Conservation (phyloP, 768 basidiomycete species). For the Pleurotus sapidus region DNA sequence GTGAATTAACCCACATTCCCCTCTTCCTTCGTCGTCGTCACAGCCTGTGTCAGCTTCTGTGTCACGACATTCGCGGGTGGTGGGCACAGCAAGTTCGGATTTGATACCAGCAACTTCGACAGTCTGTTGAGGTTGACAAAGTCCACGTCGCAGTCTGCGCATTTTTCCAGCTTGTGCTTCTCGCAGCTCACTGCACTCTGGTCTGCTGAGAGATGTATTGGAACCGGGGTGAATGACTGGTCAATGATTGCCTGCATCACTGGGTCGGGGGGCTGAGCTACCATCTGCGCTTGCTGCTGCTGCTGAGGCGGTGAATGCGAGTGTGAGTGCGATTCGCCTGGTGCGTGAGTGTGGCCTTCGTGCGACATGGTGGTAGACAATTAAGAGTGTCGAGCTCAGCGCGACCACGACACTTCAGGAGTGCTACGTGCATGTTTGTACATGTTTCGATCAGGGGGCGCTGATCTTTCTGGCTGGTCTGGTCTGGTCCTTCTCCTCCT, state of each 20-base stretch:
- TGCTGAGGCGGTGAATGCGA: conserved; percentile 43
- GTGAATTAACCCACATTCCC: conserved; percentile 70
- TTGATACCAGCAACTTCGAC: conserved; percentile 61
- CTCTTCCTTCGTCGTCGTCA: conserved; percentile 85
- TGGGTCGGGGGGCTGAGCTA: conserved; percentile 57
- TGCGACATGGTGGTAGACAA: conserved; percentile 4
- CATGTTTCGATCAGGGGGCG: not conserved
- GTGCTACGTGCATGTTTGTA: conserved; percentile 1
- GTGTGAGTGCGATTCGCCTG: conserved; percentile 51
- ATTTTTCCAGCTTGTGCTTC: conserved; percentile 70
- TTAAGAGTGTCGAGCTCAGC: not conserved
- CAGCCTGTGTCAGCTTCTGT: conserved; percentile 69
- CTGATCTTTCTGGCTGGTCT: not conserved
- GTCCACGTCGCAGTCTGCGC: conserved; percentile 70
- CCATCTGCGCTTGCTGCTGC: conserved; percentile 37
- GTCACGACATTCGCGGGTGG: conserved; percentile 79
- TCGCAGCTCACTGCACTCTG: conserved; percentile 57
- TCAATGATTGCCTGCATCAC: conserved; percentile 76
- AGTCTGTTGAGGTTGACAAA: conserved; percentile 76
- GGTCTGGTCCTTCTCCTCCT: no score
- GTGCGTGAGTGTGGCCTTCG: conserved; percentile 49
- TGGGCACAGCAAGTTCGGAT: conserved; percentile 72
- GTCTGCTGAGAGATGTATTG: conserved; percentile 54
- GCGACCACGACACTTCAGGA: not conserved
- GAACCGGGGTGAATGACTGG: conserved; percentile 59